These are phyloP conservation scores for Hanseniaspora thailandica DNA, from an alignment of 805 yeast genomes.

Conservation along the genomic window DNA sequence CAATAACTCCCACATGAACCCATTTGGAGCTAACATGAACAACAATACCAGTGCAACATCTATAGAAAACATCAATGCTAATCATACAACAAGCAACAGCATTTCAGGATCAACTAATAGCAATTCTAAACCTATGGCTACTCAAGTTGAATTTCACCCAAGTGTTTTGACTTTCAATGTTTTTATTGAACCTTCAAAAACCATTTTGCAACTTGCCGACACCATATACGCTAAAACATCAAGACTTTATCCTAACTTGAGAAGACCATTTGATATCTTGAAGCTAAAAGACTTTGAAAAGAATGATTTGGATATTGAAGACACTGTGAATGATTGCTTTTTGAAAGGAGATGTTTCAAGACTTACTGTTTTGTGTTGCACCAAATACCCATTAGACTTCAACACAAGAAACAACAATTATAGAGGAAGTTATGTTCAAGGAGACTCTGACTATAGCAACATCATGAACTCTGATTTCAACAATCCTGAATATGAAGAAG, in stretches of 20 bases:
- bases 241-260: slow-evolving; percentile 51
- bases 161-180: slow-evolving; percentile 44
- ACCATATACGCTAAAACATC: slow-evolving; percentile 47
- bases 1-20: not conserved
- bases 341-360: slow-evolving; percentile 26
- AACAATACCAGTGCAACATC: not conserved
- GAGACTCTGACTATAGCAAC: not conserved
- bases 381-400: slow-evolving; percentile 33
- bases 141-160: slow-evolving; percentile 12
- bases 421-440: not conserved
- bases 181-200: slow-evolving; percentile 40
- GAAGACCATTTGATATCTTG: slow-evolving; percentile 42
- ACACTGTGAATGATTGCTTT: slow-evolving; percentile 52
- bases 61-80: not conserved
- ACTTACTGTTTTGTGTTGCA: slow-evolving; percentile 37
- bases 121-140: not conserved
- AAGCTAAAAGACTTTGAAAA: slow-evolving; percentile 54
- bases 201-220: slow-evolving; percentile 38
- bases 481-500: not conserved
- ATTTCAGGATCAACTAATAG: not conserved
- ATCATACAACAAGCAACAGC: not conserved
- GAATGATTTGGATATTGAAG: slow-evolving; percentile 76
- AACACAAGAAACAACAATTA: not conserved
- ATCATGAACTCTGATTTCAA: slow-evolving; percentile 1
- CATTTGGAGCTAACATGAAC: not conserved